phyloP scores from a whole-genome alignment of 768 basidiomycete genomes.

The Podaxis sp. region DNA sequence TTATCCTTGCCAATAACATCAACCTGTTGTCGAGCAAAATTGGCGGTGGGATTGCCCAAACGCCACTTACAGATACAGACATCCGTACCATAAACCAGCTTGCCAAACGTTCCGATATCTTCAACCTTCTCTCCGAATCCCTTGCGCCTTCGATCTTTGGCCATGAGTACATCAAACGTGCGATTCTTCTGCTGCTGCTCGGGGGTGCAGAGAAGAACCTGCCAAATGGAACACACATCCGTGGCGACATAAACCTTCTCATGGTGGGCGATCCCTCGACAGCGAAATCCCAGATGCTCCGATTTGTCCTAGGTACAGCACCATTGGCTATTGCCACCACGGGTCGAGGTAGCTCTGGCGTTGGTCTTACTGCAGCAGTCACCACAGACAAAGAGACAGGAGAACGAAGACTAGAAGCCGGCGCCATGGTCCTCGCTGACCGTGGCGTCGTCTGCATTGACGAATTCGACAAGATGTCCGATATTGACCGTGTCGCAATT shows the following conservation, averaged over 20 bases:
- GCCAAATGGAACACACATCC: conserved; percentile 95
- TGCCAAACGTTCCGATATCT: conserved; percentile 83
- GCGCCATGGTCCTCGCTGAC: conserved; percentile 99
- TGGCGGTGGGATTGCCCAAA: conserved; percentile 93
- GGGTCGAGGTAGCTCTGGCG: conserved; percentile 96
- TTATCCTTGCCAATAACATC: conserved; percentile 93
- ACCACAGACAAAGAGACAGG: conserved; percentile 98
- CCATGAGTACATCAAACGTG: conserved; percentile 93
- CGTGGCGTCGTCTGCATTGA: conserved; percentile 99
- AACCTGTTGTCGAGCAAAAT: conserved; percentile 93
- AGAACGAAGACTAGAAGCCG: conserved; percentile 94
- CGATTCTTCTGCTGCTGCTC: conserved; percentile 88
- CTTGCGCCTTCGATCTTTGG: conserved; percentile 98
- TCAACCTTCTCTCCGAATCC: conserved; percentile 86
- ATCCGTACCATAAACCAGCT: conserved; percentile 96
- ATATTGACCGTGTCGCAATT: conserved; percentile 97
- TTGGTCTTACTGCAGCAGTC: conserved; percentile 97
- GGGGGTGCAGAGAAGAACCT: conserved; percentile 98
- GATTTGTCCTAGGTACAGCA: conserved; percentile 94
- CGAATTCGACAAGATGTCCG: conserved; percentile 99
- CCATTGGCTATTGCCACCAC: conserved; percentile 98
- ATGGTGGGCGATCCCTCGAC: conserved; percentile 99
- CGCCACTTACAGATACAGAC: conserved; percentile 88
- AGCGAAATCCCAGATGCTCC: conserved; percentile 93
- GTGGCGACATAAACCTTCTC: conserved; percentile 98